A percentile compares a stretch with the other conserved stretches of the same genome.
These are phyloP conservation scores for Fonsecaea pedrosoi DNA, from an alignment of 2,329 filamentous ascomycete genomes.

Conservation along the genomic window DNA sequence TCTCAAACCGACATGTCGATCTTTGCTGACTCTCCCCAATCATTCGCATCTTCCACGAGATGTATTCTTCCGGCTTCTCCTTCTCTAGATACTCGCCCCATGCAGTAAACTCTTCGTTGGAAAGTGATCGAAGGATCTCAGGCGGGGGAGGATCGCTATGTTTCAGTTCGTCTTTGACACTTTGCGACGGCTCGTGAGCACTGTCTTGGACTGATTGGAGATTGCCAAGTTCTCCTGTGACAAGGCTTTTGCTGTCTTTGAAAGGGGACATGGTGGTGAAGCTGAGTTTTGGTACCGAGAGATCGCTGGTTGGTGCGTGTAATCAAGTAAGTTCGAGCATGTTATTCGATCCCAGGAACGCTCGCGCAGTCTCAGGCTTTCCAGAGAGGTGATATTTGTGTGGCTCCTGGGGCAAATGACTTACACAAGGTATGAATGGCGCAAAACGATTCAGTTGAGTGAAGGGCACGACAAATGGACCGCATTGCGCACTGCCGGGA, in stretches of 20 bases:
- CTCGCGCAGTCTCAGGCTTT: neutral
- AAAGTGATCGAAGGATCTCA: neutral
- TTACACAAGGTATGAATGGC: neutral
- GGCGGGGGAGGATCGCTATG: neutral
- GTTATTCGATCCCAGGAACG: neutral
- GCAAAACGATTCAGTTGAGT: neutral
- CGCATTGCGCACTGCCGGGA: neutral
- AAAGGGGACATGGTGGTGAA: neutral
- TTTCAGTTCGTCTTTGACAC: neutral
- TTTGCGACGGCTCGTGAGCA: neutral
- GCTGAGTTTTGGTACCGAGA: neutral
- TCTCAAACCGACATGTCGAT: neutral
- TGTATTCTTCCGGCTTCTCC: slow-evolving; percentile 1
- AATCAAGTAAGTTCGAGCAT: neutral
- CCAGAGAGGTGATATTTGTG: neutral
- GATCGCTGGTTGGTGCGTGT: neutral
- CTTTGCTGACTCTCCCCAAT: neutral
- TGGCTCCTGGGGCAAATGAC: neutral
- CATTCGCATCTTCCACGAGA: neutral
- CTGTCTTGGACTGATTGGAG: neutral
- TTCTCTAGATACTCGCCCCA: neutral
- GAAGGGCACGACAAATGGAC: neutral
- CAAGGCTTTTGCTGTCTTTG: neutral
- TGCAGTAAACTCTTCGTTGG: neutral
- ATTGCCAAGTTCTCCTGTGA: neutral